A percentile compares a stretch with the other conserved stretches of the same genome.
Conservation (phyloP, 129 eudicot species). For the Artemisia argyi region DNA sequence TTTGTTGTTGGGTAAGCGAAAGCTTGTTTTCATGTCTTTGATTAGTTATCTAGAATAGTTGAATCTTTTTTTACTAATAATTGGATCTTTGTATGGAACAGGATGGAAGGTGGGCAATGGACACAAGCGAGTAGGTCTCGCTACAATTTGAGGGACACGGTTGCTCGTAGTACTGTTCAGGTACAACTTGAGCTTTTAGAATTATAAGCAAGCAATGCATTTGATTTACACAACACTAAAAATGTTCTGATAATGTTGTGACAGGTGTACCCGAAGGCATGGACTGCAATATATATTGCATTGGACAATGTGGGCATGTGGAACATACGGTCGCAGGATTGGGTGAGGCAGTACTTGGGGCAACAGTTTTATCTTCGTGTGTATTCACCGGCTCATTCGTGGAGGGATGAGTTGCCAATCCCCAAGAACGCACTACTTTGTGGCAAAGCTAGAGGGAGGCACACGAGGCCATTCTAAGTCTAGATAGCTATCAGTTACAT, state of each 20-base stretch:
- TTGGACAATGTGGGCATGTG: slow-evolving; percentile 81
- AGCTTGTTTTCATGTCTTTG: too few species aligned
- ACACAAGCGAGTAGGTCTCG: slow-evolving; percentile 49
- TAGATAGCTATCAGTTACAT: neutral
- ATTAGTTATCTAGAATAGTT: too few species aligned
- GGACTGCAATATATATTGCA: slow-evolving; percentile 78
- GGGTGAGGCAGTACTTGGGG: slow-evolving; percentile 79
- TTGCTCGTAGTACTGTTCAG: slow-evolving; percentile 66
- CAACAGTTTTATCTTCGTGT: slow-evolving; percentile 77
- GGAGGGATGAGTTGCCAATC: slow-evolving; percentile 44
- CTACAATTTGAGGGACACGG: slow-evolving; percentile 62
- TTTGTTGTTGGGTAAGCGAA: slow-evolving; percentile 69
- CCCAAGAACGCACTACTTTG: slow-evolving; percentile 40
- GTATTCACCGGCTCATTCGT: slow-evolving; percentile 62
- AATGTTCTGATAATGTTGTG: neutral
- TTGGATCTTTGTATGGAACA: too few species aligned
- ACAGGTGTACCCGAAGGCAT: slow-evolving; percentile 68
- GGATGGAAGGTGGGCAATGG: slow-evolving; percentile 79
- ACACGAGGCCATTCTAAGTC: slow-evolving; percentile 35
- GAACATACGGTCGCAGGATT: slow-evolving; percentile 65
- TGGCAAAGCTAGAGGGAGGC: slow-evolving; percentile 37
- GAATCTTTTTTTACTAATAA: too few species aligned
- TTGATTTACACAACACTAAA: neutral
- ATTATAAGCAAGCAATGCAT: neutral
- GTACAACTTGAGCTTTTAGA: slow-evolving; percentile 20